Evolutionary conservation across 192 early-diverging fungal genomes (phyloP).

Genomic region (Radiomyces spectabilis): DNA sequence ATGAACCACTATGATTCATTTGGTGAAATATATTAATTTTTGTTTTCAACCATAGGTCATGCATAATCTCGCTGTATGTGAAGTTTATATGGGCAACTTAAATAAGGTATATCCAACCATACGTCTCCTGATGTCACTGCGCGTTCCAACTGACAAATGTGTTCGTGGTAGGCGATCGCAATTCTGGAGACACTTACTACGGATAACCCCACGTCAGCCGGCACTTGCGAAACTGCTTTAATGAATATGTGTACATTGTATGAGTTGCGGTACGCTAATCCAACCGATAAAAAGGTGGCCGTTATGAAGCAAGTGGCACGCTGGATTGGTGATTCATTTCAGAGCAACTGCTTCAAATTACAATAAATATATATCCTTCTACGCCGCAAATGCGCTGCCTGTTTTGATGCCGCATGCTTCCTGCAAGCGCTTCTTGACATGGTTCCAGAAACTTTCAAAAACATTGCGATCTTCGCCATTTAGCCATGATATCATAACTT

Average conservation of each 20-base stretch:
- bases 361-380: conserved; percentile 8
- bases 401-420: not conserved
- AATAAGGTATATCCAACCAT: conserved; percentile 5
- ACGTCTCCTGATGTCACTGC: not conserved
- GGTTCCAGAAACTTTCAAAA: conserved; percentile 42
- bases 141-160: no score
- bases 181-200: conserved; percentile 30
- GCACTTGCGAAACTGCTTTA: conserved; percentile 35
- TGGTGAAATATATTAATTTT: not conserved
- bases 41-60: conserved; percentile 23
- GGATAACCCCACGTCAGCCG: conserved; percentile 34
- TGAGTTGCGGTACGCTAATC: conserved; percentile 38
- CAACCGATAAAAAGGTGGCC: conserved; percentile 31
- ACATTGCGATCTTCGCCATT: conserved; percentile 35
- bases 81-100: conserved; percentile 40
- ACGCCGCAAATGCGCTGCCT: not conserved
- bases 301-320: conserved; percentile 33
- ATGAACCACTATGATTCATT: not conserved
- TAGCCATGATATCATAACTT: conserved; percentile 28
- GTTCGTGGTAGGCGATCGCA: conserved; percentile 31
- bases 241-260: conserved; percentile 47
- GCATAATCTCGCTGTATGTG: conserved; percentile 42
- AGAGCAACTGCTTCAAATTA: conserved; percentile 38
- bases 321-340: conserved; percentile 45
- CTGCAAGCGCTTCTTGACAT: conserved; percentile 14